Conservation (phyloP, 192 early-diverging fungal genomes). For the Gigaspora rosea region DNA sequence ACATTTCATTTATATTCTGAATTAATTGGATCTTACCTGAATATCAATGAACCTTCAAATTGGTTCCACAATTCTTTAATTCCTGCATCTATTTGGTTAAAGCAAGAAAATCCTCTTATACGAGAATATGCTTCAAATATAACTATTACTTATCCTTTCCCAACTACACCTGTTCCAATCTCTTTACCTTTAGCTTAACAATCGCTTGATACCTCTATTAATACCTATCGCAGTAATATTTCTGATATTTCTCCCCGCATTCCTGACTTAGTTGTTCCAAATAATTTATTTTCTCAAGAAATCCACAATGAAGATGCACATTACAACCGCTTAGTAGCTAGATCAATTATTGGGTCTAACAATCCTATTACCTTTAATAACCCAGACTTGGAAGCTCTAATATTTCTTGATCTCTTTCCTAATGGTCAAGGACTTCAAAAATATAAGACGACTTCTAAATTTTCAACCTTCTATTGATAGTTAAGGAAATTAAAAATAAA, state of each 20-base stretch:
- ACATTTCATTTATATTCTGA: neutral
- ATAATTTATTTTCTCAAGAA: neutral
- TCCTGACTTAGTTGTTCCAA: neutral
- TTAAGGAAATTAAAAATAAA: too few species aligned
- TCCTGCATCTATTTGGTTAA: neutral
- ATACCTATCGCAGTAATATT: neutral
- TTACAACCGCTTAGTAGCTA: neutral
- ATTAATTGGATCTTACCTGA: neutral
- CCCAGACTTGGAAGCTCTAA: too few species aligned
- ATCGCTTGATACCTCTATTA: too few species aligned
- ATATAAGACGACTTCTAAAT: neutral
- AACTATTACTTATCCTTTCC: neutral
- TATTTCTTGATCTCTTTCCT: too few species aligned
- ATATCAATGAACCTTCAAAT: neutral
- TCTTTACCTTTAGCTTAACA: neutral
- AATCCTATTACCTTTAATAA: too few species aligned
- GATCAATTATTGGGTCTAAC: too few species aligned
- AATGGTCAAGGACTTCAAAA: neutral
- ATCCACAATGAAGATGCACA: conserved; percentile 3
- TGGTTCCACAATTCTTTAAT: too few species aligned
- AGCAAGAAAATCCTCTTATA: neutral
- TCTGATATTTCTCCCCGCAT: too few species aligned
- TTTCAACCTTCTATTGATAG: neutral
- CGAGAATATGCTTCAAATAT: neutral
- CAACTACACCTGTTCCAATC: neutral